Conservation (phyloP, 345 rosid species). For the Salix udensis region DNA sequence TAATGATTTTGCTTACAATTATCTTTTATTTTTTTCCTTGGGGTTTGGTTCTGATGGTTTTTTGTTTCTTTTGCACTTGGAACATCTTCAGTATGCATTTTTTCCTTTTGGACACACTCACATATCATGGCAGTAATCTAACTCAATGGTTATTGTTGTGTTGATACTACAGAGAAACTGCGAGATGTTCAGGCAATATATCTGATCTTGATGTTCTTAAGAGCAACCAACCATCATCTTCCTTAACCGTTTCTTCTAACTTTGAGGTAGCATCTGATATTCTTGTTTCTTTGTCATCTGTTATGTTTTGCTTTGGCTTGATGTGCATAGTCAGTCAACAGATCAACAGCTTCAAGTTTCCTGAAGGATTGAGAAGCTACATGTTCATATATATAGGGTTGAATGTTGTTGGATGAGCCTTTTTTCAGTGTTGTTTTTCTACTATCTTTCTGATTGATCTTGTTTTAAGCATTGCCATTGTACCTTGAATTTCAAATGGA, state of each 20-base stretch:
- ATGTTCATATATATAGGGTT: background rate
- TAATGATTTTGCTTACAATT: too few species aligned
- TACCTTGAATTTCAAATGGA: background rate
- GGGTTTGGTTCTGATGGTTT: background rate
- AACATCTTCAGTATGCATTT: background rate
- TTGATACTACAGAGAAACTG: conserved; percentile 49
- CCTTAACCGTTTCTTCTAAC: conserved; percentile 66
- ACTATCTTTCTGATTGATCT: background rate
- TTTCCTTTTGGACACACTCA: background rate
- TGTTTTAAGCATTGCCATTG: background rate
- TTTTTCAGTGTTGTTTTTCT: background rate
- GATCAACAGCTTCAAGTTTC: background rate
- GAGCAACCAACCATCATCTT: conserved; percentile 41
- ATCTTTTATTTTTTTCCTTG: too few species aligned
- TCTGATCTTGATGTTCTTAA: conserved; percentile 53
- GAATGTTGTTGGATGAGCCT: background rate
- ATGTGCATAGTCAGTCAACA: background rate
- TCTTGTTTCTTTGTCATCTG: background rate
- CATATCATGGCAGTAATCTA: background rate
- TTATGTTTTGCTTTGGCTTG: background rate
- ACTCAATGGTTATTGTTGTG: conserved; percentile 15
- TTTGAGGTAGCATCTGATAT: conserved; percentile 54
- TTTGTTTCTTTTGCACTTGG: background rate
- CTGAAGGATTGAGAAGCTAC: background rate
- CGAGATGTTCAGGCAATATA: conserved; percentile 39